Percentiles rank a stretch among this genome's conserved stretches.
phyloP scores from a whole-genome alignment of 2,329 filamentous ascomycete genomes.

The Fusarium solani-melongenae region DNA sequence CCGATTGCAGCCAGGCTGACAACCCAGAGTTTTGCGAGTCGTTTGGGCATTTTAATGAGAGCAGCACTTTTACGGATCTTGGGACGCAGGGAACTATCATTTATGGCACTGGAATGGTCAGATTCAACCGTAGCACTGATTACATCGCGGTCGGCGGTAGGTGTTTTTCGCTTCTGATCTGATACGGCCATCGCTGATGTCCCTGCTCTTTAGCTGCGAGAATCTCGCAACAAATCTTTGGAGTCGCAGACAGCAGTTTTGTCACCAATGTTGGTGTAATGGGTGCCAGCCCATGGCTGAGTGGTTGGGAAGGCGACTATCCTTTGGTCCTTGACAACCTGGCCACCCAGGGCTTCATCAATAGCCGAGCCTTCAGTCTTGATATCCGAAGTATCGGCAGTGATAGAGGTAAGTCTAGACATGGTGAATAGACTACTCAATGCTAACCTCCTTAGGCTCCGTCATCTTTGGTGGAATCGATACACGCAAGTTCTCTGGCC shows the following conservation, averaged over 20 bases:
- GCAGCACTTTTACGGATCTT: slow-evolving; percentile 44
- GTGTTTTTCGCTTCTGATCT: slow-evolving; percentile 1
- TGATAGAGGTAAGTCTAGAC: slow-evolving; percentile 29
- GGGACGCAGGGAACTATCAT: slow-evolving; percentile 40
- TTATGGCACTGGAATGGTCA: slow-evolving; percentile 48
- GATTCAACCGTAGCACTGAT: slow-evolving; percentile 50
- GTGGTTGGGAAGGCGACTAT: slow-evolving; percentile 50
- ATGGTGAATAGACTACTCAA: accelerated
- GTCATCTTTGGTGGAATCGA: slow-evolving; percentile 69
- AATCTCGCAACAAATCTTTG: slow-evolving; percentile 51
- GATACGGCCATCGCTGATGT: slow-evolving; percentile 1
- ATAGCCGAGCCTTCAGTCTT: slow-evolving; percentile 51
- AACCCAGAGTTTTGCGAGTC: slow-evolving; percentile 44
- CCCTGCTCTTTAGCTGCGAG: slow-evolving; percentile 35
- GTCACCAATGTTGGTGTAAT: slow-evolving; percentile 47
- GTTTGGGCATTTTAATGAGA: slow-evolving; percentile 48
- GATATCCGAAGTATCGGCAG: slow-evolving; percentile 48
- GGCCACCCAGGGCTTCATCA: slow-evolving; percentile 49
- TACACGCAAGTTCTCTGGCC: slow-evolving; percentile 64
- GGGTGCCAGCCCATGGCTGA: slow-evolving; percentile 49
- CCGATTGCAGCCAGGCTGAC: slow-evolving; percentile 48
- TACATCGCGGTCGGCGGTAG: slow-evolving; percentile 48
- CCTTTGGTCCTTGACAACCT: slow-evolving; percentile 51
- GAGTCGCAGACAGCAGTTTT: slow-evolving; percentile 48
- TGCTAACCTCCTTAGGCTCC: slow-evolving; percentile 13